Evolutionary conservation across 2,329 filamentous ascomycete genomes (phyloP), one percentile per base, ranked within the genome.

Genomic region (Sphaerulina musiva): DNA sequence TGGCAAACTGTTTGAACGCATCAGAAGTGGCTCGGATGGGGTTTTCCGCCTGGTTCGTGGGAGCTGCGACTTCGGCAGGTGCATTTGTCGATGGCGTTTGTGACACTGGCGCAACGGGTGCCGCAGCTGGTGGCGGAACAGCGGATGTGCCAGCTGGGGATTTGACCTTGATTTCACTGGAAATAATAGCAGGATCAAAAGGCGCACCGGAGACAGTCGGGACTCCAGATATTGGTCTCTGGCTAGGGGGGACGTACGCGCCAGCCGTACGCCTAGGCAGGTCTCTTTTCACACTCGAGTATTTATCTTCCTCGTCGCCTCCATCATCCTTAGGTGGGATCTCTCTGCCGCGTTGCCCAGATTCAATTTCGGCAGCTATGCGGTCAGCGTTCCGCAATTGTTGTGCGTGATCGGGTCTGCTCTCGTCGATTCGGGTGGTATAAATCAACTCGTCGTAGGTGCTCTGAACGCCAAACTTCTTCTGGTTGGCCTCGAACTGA

Each of bases 371-470:
- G 56, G 87, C 83, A 20, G 90, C 93, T 66, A 92, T 87, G 62
- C 80, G 85, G 20, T 91, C 89, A 2, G 91, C 93, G 36, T 84
- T 81, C 3, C 87, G 89, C 64, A 87, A 79, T 60, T 85, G 82
- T 69, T 89, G 83, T 59, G 82, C 84, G 72, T 95, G 96, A 51
- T 86, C 78, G 1, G 93, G 91, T 64, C 95, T 84, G 59, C 73
- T 87, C 66, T 84, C 89, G 72, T 98, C 83, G 66, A 98, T 95
- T 40, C 82, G 75, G 8, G 93, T 98, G 1, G 93, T 98, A 74
- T 98, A 98, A 42, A 93, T 83, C 63, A 88, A 90, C 72, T 97
- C 93, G 66, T 97, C 84, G 69, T 97, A 98, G 64, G 90, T 89
- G 49, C 87, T 93, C 71, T 83, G 89, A 39, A 95, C 74, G 36